phyloP scores from a whole-genome alignment of 106 monocot genomes.

The Dendrobium huoshanense region DNA sequence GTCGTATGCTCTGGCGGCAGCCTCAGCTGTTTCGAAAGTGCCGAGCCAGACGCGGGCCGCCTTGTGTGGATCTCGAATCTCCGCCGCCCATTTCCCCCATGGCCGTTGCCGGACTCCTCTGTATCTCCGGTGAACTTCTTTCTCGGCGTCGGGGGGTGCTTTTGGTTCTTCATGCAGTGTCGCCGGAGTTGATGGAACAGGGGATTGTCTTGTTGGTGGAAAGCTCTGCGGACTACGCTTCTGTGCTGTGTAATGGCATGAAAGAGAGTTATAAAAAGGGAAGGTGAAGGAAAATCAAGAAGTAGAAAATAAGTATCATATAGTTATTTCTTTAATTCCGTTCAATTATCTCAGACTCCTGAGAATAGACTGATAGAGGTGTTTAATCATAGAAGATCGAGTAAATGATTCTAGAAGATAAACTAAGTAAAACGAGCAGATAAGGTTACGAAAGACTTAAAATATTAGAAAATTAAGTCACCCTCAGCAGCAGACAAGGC shows the following conservation, averaged over 20 bases:
- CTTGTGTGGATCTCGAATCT: slow-evolving; percentile 59
- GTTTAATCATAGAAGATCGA: too few species aligned
- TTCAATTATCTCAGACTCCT: not conserved
- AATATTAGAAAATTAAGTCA: too few species aligned
- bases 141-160: slow-evolving; percentile 3
- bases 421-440: too few species aligned
- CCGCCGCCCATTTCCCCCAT: slow-evolving; percentile 78
- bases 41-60: slow-evolving; percentile 73
- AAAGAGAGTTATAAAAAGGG: too few species aligned
- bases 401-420: too few species aligned
- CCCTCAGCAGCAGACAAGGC: too few species aligned
- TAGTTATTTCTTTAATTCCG: not conserved
- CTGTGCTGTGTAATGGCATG: not conserved
- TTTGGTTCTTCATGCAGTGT: not conserved
- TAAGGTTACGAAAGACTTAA: too few species aligned
- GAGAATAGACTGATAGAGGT: not conserved
- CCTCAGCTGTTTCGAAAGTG: slow-evolving; percentile 58
- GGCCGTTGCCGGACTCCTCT: slow-evolving; percentile 64
- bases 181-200: not conserved
- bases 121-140: slow-evolving; percentile 21
- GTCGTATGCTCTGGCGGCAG: slow-evolving; percentile 61
- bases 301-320: not conserved
- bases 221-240: not conserved
- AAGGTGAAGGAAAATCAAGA: not conserved
- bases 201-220: not conserved